Conservation (phyloP, 257 asterid species). For the Salvia rosmarinus region DNA sequence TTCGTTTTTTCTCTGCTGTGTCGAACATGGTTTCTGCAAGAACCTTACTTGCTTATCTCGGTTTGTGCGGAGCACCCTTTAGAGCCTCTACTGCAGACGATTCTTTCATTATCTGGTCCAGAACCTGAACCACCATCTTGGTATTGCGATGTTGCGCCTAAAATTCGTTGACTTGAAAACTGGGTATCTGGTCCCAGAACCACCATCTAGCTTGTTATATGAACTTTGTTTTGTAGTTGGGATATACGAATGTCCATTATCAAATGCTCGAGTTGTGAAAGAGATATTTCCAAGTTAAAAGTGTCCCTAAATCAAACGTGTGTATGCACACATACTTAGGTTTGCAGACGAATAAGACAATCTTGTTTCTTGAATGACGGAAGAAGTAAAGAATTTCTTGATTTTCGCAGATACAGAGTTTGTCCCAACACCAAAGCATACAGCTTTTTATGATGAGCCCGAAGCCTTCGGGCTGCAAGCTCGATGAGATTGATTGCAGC, state of each 20-base stretch:
- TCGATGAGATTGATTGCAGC: slow-evolving; percentile 37
- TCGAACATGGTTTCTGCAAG: slow-evolving; percentile 11
- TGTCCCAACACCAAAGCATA: slow-evolving; percentile 92
- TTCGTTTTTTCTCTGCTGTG: neutral
- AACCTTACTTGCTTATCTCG: slow-evolving; percentile 44
- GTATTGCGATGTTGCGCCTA: slow-evolving; percentile 42
- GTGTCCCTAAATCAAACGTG: slow-evolving; percentile 85
- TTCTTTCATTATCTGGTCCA: slow-evolving; percentile 80
- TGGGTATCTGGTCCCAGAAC: no score
- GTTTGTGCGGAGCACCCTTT: slow-evolving; percentile 96
- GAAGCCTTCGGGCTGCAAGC: slow-evolving; percentile 45
- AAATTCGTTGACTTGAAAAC: slow-evolving; percentile 6
- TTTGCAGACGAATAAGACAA: slow-evolving; percentile 1
- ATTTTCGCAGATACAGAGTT: slow-evolving; percentile 72
- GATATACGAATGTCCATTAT: slow-evolving; percentile 87
- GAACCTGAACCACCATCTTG: slow-evolving; percentile 82
- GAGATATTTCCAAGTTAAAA: slow-evolving; percentile 71
- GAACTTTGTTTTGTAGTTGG: slow-evolving; percentile 57
- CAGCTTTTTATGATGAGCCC: slow-evolving; percentile 75
- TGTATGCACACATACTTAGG: neutral
- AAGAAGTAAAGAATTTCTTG: neutral
- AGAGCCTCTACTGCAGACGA: slow-evolving; percentile 90
- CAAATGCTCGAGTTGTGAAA: slow-evolving; percentile 86
- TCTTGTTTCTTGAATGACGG: neutral
- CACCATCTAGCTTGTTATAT: neutral